phyloP scores from a whole-genome alignment of 805 yeast genomes.

The Starmera dryadoides region DNA sequence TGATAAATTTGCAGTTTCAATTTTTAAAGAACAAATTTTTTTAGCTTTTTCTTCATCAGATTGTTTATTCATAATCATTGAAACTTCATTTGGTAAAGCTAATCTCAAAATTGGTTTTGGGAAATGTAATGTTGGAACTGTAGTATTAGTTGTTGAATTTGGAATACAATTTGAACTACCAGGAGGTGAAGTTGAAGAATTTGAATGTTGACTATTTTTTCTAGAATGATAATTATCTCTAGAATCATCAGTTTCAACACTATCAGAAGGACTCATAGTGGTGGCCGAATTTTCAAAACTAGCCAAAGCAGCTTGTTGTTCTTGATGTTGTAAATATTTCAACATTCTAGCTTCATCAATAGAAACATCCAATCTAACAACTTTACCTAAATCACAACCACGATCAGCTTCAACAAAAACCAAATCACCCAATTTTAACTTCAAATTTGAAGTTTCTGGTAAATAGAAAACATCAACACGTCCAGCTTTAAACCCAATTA shows the following conservation, averaged over 20 bases:
- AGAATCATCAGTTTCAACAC: neutral
- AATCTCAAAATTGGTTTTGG: conserved; percentile 73
- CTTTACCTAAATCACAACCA: conserved; percentile 76
- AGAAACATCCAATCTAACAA: conserved; percentile 56
- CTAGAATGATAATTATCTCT: neutral
- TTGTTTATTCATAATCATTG: conserved; percentile 53
- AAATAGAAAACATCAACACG: conserved; percentile 71
- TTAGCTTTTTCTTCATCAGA: conserved; percentile 66
- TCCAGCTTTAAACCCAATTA: conserved; percentile 74
- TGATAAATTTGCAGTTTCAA: conserved; percentile 12
- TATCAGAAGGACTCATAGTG: neutral
- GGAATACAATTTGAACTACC: neutral
- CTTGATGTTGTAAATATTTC: conserved; percentile 67
- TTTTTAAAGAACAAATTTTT: conserved; percentile 17
- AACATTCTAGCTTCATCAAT: conserved; percentile 63
- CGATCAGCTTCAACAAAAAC: conserved; percentile 81
- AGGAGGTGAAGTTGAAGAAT: neutral
- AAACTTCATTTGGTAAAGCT: conserved; percentile 66
- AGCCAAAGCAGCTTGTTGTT: conserved; percentile 50
- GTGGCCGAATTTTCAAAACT: conserved; percentile 11
- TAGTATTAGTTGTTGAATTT: conserved; percentile 5
- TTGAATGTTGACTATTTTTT: neutral
- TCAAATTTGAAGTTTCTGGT: conserved; percentile 26
- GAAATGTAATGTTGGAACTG: conserved; percentile 27
- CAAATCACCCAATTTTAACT: conserved; percentile 52